Evolutionary conservation across 2,329 filamentous ascomycete species (phyloP), one percentile per base, ranked within the genome.

Genomic region (Fusarium irregulare): DNA sequence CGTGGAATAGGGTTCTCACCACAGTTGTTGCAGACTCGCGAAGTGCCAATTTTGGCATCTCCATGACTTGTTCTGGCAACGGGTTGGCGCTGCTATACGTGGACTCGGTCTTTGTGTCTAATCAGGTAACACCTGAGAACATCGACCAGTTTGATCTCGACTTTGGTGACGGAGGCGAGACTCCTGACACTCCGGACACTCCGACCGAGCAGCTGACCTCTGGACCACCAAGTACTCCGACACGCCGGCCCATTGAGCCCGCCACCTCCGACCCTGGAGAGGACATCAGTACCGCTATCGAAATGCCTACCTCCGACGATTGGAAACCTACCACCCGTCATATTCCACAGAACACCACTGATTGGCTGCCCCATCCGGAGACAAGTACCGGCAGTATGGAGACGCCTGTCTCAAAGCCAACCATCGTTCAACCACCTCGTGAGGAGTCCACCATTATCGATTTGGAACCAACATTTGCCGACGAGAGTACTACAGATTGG

Each of bases 21-120:
- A 50, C 46, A 1, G 66, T 69, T 0, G 25, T 30, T 0, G 60
- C 60, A 1, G 50, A 55, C 4, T 62, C 60, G 2, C 3, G 20
- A 4, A 49, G 45, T 3, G 61, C 66, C 2, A 47, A 18, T 2
- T 62, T 70, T n/a, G 25, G 30, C 1, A 69, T 70, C 6, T 56
- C 55, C 0, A 53, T 70, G 13, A 32, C 32, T 0, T 70, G 66
- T 10, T 6, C 42, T 13, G 61, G 61, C 0, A 48, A 25, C 0
- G 66, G 66, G 0, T 16, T 45, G 0, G 45, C 50, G 0, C 20
- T 46, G 2, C 50, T 70, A 0, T 13, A 55, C 14, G 47, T 70
- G 3, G 66, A 70, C 48, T 70, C 66, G 0, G 23, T 70, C 0
- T 70, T 70, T 3, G 37, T 70, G 25, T 70, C 66, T 1, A 70